These are phyloP conservation scores for Neonectria magnoliae DNA, from an alignment of 2,329 filamentous ascomycete genomes.

Conservation along the genomic window DNA sequence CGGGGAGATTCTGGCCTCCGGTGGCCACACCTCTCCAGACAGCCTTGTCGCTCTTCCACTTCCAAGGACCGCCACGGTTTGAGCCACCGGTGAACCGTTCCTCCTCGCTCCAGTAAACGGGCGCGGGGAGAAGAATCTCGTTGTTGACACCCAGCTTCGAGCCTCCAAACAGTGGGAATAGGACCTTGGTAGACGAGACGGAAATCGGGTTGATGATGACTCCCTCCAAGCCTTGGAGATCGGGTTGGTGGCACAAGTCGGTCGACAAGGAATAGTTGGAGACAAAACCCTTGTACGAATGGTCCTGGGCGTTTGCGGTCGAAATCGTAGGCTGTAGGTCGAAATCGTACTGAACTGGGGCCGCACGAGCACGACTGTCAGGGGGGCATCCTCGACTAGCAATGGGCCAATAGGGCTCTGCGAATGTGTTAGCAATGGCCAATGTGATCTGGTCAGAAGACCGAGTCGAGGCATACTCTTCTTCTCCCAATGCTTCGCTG, in stretches of 20 bases:
- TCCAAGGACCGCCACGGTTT: slow-evolving; percentile 66
- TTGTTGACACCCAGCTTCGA: slow-evolving; percentile 76
- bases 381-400: slow-evolving; percentile 70
- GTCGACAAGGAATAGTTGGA: slow-evolving; percentile 69
- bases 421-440: slow-evolving; percentile 18
- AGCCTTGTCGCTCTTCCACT: slow-evolving; percentile 61
- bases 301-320: slow-evolving; percentile 56
- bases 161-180: slow-evolving; percentile 74
- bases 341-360: slow-evolving; percentile 56
- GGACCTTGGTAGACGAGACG: slow-evolving; percentile 63
- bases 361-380: slow-evolving; percentile 66
- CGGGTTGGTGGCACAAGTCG: slow-evolving; percentile 73
- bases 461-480: slow-evolving; percentile 52
- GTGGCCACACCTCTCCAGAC: slow-evolving; percentile 76
- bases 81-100: slow-evolving; percentile 68
- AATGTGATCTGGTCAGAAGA: not conserved
- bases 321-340: slow-evolving; percentile 56
- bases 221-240: slow-evolving; percentile 70
- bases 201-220: slow-evolving; percentile 71
- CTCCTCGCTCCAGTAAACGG: slow-evolving; percentile 74
- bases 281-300: slow-evolving; percentile 67
- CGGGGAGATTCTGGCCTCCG: slow-evolving; percentile 66
- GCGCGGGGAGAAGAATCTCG: slow-evolving; percentile 74
- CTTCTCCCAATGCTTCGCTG: slow-evolving; percentile 60
- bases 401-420: slow-evolving; percentile 66